Evolutionary conservation across 306 rosid species (phyloP).

Genomic region (Trifolium pratense): DNA sequence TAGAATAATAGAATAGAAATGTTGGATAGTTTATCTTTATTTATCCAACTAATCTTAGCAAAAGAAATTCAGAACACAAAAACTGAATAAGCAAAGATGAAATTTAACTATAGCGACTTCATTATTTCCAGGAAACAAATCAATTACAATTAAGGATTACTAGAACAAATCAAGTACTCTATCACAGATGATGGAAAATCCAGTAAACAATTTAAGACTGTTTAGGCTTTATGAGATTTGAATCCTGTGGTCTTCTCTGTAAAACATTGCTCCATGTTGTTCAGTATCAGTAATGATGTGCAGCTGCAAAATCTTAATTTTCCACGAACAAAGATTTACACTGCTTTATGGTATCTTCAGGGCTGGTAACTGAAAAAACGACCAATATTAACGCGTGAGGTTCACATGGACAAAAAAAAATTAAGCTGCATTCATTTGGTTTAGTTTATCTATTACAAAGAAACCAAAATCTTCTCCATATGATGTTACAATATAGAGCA

Average conservation of each 20-base stretch:
- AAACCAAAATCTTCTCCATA: background rate
- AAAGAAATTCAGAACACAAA: no score
- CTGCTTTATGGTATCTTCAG: conserved; percentile 77
- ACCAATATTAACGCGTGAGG: conserved; percentile 11
- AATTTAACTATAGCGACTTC: no score
- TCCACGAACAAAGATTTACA: conserved; percentile 74
- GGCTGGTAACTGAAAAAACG: conserved; percentile 70
- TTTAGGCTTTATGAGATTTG: background rate
- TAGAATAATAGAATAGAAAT: no score
- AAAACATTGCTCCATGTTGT: background rate
- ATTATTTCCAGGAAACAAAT: no score
- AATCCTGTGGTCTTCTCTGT: background rate
- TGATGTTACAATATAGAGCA: conserved; percentile 13
- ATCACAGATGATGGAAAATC: no score
- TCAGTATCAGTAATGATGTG: background rate
- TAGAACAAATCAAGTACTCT: no score
- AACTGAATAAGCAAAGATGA: no score
- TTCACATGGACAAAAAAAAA: background rate
- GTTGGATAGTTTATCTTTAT: no score
- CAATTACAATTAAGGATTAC: no score
- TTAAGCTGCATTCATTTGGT: background rate
- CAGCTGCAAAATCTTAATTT: conserved; percentile 43
- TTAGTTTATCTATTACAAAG: conserved; percentile 6
- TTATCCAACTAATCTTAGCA: no score
- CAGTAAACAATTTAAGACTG: no score